Base-by-base conservation (phyloP, 139 green algal species). In the Chlamydomonas sphaeroides region DNA sequence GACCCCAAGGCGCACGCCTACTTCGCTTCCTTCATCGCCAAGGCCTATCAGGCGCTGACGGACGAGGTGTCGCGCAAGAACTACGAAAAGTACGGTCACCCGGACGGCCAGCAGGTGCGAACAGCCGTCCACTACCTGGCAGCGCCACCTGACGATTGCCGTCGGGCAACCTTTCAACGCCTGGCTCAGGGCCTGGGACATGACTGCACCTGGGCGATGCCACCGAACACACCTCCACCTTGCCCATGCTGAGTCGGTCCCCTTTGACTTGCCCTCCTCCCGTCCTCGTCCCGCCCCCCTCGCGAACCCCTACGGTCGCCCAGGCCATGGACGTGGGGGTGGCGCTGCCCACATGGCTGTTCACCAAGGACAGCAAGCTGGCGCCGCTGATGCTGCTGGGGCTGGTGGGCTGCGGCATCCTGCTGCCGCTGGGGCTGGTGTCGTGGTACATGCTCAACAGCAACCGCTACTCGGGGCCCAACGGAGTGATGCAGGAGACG, bases 1-100 rank as follows among this genome's bases (percentile, higher is more conserved):
- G 95, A 98, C 79, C 95, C 94, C 35, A 83, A 87, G 32, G 95
- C 95, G 2, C 61, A 88, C 33, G 77, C 91, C 11, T 98, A 97
- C 83, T 98, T 98, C 90, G 93, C 93, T 15, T 89, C 93, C 36
- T 93, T 89, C 79, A 93, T 98, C 77, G 92, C 87, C 41, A 98
- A 98, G 86, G 95, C 90, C 7, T 91, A 96, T 62, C 67, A 86
- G 57, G 93, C 92, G 11, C 85, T 95, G 30, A 94, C 91, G 10
- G 96, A 98, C 77, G 92, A 96, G 36, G 83, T 86, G 11, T 85
- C 92, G 5, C 88, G 92, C 6, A 82, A 95, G 63, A 98, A 98
- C 89, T 98, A 94, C 49, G 88, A 96, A 73, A 95, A 98, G 86
- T 94, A 97, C 77, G 96, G 96, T 21, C 94, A 98, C 84, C 95